Evolutionary conservation across 352 stramenopile species (phyloP).

Genomic region (Globisporangium megalacanthum): DNA sequence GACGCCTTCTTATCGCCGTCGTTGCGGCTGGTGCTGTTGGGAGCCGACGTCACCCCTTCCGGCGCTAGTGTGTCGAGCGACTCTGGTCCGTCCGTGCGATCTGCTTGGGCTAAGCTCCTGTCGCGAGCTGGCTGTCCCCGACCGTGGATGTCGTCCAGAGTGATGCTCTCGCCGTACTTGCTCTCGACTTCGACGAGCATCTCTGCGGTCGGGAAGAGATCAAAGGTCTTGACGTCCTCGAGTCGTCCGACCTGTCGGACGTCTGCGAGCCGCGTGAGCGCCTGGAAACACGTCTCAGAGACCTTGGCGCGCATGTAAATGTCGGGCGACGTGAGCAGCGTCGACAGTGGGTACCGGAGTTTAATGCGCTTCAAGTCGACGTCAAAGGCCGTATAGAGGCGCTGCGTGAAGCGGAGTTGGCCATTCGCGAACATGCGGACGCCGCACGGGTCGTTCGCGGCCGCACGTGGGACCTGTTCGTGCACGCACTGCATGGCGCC

Average conservation of each 20-base stretch:
- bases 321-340: slow-evolving; percentile 65
- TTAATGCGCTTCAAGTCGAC: slow-evolving; percentile 90
- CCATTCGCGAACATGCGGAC: slow-evolving; percentile 73
- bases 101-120: too few species aligned
- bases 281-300: slow-evolving; percentile 70
- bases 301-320: slow-evolving; percentile 91
- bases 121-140: not conserved
- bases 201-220: slow-evolving; percentile 67
- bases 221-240: slow-evolving; percentile 44
- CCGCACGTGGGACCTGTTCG: slow-evolving; percentile 25
- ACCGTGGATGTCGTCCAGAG: slow-evolving; percentile 83
- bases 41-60: not conserved
- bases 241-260: slow-evolving; percentile 54
- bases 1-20: not conserved
- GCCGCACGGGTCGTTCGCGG: slow-evolving; percentile 24
- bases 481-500: slow-evolving; percentile 49
- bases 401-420: slow-evolving; percentile 60
- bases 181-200: slow-evolving; percentile 87
- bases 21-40: not conserved
- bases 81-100: not conserved
- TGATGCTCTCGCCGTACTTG: slow-evolving; percentile 91
- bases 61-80: not conserved
- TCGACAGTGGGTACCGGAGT: slow-evolving; percentile 69
- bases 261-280: slow-evolving; percentile 60
- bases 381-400: slow-evolving; percentile 85